Base-by-base conservation (phyloP, 2,329 filamentous ascomycete genomes). In the Epichloe baconii region DNA sequence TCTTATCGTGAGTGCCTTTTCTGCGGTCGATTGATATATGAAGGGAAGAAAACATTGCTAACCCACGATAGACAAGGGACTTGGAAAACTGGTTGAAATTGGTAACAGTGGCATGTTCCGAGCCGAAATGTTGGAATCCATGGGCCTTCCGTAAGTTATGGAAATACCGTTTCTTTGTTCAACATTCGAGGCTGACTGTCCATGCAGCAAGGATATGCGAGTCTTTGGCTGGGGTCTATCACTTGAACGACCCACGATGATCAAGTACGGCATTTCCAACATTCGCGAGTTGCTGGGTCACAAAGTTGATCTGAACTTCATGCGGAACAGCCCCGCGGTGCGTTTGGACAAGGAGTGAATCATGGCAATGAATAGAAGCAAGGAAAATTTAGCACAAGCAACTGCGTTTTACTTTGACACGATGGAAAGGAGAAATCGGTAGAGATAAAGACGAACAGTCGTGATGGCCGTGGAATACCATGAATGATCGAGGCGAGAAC, bases 91-190 rank as follows among this genome's bases (percentile, higher is more conserved):
- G 72, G 88, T 97, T 26, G 93, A 97, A 73, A 97, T 97, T 65
- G 93, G 93, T 54, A 97, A 98, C 73, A 91, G 85, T 61, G 93
- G 93, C 56, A 97, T 98, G 90, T 98, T 98, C 82, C 79, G 93
- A 58, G 90, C 93, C 2, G 93, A 98, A 71, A 96, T 97, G 91
- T 70, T 96, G 63, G 86, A 95, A 70, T 76, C 89, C 5, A 95
- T 96, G 90, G 91, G 91, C 36, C 70, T 97, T 62, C 90, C 90
- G 53, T 54, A 50, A 45, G 53, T 45, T 12, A 41, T 7, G n/a
- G 8, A 15, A 15, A 5, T 14, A 12, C 17, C 21, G 12, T 26
- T 5, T 42, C 11, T 34, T 17, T 38, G 34, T 23, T 14, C 11
- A 6, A 34, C 14, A 23, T n/a, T 38, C 14, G 11, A 51, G 21